Evolutionary conservation across 345 rosid genomes (phyloP), one percentile per base, ranked within the genome.

Genomic region (Balakata baccata): DNA sequence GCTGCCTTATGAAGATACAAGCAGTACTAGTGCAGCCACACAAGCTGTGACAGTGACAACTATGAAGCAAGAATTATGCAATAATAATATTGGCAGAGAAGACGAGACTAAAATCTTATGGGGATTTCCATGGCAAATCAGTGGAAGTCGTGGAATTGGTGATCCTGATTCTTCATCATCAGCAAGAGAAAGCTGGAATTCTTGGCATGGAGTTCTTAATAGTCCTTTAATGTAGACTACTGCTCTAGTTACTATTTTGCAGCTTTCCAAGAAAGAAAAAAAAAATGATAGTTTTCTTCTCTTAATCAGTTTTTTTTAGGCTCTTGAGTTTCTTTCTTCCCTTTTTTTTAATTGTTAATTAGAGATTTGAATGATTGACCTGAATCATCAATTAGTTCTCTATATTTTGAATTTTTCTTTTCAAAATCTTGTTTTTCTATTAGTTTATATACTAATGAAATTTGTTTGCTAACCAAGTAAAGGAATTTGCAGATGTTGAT

Each of bases 121-220:
- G 89, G 94, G 93, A 3, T 85, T 83, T 68, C 98, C 94, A 22
- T 91, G 98, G 97, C 93, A 88, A 78, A 72, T 78, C n/a, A 85
- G 75, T 85, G 92, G 87, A 39, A 88, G 83, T 57, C 2, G 41
- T 17, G 56, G 18, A 29, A 22, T 69, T 39, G 64, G 29, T 56
- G 75, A 77, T 20, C 68, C 43, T 71, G 75, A 71, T 65, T 57
- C 66, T 1, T 43, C 47, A 6, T 43, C 47, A 6, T 43, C 47
- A 6, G 80, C 71, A 71, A 71, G 72, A 65, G 80, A 66, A 45
- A 70, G 68, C 67, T 77, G 80, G 76, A 70, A 47, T 41, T 59
- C 80, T 71, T 77, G 80, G 80, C 71, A 71, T 22, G 80, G 80
- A 25, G 76, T 77, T 47, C 67, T 77, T 9, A 71, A 77, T 29